phyloP scores from a whole-genome alignment of 192 early-diverging fungal genomes.

The Mortierella hygrophila region DNA sequence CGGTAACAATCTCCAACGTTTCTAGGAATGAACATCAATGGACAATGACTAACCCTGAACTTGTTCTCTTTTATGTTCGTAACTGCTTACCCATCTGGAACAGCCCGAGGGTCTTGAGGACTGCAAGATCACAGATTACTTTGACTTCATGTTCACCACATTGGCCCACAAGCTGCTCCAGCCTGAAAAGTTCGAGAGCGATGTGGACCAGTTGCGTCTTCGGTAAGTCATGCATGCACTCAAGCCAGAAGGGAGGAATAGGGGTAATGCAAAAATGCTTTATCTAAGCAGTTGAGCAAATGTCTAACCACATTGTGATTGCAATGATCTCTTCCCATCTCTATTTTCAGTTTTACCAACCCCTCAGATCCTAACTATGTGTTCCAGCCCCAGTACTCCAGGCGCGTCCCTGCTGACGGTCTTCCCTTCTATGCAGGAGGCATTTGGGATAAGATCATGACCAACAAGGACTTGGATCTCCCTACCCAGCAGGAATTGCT shows the following conservation, averaged over 20 bases:
- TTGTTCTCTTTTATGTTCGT: background rate
- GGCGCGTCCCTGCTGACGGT: slow-evolving; percentile 96
- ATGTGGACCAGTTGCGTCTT: slow-evolving; percentile 71
- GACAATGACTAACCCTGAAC: background rate
- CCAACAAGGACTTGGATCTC: slow-evolving; percentile 96
- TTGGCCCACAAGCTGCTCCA: slow-evolving; percentile 93
- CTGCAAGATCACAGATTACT: slow-evolving; percentile 85
- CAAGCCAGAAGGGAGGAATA: background rate
- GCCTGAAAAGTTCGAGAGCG: slow-evolving; percentile 85
- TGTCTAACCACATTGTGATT: background rate
- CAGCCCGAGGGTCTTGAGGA: slow-evolving; percentile 87
- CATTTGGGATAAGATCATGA: slow-evolving; percentile 97
- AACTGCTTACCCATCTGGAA: slow-evolving; percentile 11
- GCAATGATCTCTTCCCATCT: background rate
- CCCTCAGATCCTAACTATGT: slow-evolving; percentile 78
- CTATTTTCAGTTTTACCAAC: slow-evolving; percentile 74
- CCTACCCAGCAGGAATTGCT: slow-evolving; percentile 98
- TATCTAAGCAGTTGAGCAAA: too few species aligned
- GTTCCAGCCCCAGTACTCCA: slow-evolving; percentile 88
- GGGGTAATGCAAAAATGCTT: background rate
- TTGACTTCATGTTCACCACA: slow-evolving; percentile 91
- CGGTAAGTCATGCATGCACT: slow-evolving; percentile 58
- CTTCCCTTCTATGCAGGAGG: slow-evolving; percentile 91
- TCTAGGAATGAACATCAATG: background rate
- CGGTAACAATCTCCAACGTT: background rate